Evolutionary conservation across 169 alveolate genomes (phyloP).

Genomic region (Plasmodium cynomolgi): DNA sequence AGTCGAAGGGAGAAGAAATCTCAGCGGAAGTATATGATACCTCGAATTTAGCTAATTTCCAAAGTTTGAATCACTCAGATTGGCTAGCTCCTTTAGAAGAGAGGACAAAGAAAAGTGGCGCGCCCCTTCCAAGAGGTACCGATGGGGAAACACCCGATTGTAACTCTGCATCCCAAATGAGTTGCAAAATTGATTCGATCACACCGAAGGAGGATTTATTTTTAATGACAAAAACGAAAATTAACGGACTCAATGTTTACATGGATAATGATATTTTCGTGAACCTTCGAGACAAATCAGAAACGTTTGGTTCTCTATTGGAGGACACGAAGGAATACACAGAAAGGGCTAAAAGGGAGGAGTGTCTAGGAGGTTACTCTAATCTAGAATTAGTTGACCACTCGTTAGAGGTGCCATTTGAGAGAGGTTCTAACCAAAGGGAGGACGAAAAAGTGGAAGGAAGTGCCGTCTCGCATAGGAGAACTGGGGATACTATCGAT

Average conservation of each 20-base stretch:
- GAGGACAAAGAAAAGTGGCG: neutral
- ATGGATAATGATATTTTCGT: constrained; percentile 50
- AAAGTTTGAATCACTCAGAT: neutral
- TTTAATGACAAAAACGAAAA: constrained; percentile 6
- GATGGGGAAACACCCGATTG: neutral
- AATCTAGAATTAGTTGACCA: neutral
- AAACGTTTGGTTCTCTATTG: neutral
- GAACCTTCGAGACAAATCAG: constrained; percentile 18
- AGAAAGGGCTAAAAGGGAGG: neutral
- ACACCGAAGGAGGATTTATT: neutral
- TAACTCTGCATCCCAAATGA: neutral
- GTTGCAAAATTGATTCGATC: neutral
- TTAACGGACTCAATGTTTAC: constrained; percentile 47
- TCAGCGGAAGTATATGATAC: neutral
- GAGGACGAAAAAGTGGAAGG: neutral
- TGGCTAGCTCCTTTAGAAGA: neutral
- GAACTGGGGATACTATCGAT: neutral
- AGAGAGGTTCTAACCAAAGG: neutral
- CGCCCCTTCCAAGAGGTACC: neutral
- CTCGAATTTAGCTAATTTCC: neutral
- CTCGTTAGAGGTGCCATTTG: neutral
- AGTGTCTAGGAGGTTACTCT: neutral
- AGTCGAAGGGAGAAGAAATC: neutral
- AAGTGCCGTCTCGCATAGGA: neutral
- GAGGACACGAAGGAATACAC: neutral